phyloP scores from a whole-genome alignment of 129 eudicot species.

The Tagetes patula region DNA sequence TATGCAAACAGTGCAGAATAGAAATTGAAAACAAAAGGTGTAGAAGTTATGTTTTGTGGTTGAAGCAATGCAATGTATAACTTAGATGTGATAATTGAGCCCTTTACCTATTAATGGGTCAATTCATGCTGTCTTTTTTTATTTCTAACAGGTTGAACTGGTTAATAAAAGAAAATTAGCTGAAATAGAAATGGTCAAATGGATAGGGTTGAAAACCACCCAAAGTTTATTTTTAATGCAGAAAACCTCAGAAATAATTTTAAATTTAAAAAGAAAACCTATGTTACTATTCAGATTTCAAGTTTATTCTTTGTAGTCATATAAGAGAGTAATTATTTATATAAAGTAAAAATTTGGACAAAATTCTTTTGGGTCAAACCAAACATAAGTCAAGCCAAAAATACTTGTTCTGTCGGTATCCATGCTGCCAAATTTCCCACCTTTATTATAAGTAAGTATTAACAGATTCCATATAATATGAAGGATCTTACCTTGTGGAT shows the following conservation, averaged over 20 bases:
- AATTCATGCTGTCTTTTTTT: background rate
- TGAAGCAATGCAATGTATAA: background rate
- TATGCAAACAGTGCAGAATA: background rate
- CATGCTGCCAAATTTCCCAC: background rate
- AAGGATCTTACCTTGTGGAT: slow-evolving; percentile 1
- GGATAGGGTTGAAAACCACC: background rate
- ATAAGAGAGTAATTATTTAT: background rate
- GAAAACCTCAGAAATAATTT: background rate
- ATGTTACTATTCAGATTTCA: background rate
- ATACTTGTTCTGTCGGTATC: background rate
- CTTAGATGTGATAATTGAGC: background rate
- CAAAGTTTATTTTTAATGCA: background rate
- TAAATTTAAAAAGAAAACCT: background rate
- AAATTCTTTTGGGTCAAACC: background rate
- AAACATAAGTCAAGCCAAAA: background rate
- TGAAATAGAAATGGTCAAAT: background rate
- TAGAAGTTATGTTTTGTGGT: background rate
- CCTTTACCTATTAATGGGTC: background rate
- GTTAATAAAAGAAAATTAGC: background rate
- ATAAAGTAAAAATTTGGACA: background rate
- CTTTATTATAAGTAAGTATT: background rate
- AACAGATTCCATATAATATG: background rate
- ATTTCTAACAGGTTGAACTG: background rate
- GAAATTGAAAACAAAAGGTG: background rate
- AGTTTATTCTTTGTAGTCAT: background rate